Evolutionary conservation across 108 stramenopile genomes (phyloP), one percentile per base, ranked within the genome.

Genomic region (Cyclotella choctawhatcheeana): DNA sequence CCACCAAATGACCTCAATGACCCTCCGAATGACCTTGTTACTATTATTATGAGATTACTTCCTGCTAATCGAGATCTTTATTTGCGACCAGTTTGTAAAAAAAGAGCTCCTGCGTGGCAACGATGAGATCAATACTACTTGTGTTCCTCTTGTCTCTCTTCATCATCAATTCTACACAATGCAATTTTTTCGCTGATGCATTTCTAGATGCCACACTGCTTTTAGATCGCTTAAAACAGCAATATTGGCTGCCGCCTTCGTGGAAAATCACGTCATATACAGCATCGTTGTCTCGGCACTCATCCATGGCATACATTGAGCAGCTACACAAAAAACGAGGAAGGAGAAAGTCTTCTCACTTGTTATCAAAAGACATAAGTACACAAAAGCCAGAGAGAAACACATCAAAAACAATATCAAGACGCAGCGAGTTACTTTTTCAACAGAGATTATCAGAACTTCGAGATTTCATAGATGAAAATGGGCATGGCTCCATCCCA

Each of bases 401-500:
- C 45, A 45, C 43, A 47, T 18, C 43, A 45, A 44, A 35, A 47
- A 20, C 63, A 64, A 45, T 2, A 27, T 48, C 45, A 30, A 45
- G 22, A 26, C 63, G 63, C 17, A 21, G 29, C 20, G 44, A 64
- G 17, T 3, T 31, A 30, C 5, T 48, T 16, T 64, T 64, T 30
- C 44, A 45, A 14, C 63, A 64, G n/a, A 35, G 63, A 45, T 29
- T 64, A 4, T 30, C 21, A 45, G 63, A 64, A 20, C 44, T 64
- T 0, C 12, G 48, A 47, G 30, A 64, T 30, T 64, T 64, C 16
- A 64, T 64, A 12, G 44, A 35, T 47, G 45, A 64, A 45, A 64
- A 64, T 30, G 63, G 44, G 0, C 63, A 64, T 21, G 63, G 63
- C 1, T 64, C 63, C 0, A 64, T 64, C 29, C 63, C 63, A 30